Conservation (phyloP, 192 early-diverging fungal genomes). For the Umbelopsis sp. region DNA sequence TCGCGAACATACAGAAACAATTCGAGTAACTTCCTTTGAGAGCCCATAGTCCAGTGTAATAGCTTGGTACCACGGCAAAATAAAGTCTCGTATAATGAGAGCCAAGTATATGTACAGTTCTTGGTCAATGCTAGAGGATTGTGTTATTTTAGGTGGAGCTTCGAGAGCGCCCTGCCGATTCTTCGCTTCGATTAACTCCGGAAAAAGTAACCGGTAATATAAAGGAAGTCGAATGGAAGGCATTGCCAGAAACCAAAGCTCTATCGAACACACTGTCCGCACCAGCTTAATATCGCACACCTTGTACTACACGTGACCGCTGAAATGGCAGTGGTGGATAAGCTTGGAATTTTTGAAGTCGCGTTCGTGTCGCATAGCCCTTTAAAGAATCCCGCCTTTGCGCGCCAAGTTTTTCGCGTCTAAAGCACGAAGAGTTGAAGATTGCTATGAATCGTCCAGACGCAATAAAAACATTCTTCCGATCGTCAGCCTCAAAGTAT, state of each 20-base stretch:
- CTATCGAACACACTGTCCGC: not conserved
- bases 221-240: conserved; percentile 23
- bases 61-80: conserved; percentile 51
- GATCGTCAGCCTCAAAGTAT: not conserved
- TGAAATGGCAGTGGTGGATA: too few relatives aligned
- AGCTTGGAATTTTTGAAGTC: too few relatives aligned
- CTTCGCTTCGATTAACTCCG: conserved; percentile 31
- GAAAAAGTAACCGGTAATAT: conserved; percentile 38
- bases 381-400: too few relatives aligned
- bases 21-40: conserved; percentile 31
- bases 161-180: conserved; percentile 20
- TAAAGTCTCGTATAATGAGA: conserved; percentile 52
- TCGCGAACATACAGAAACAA: not conserved
- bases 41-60: conserved; percentile 52
- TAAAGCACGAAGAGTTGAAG: not conserved
- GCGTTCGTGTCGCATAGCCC: too few relatives aligned
- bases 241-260: not conserved
- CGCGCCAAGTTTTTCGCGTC: conserved; percentile 3
- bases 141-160: conserved; percentile 39
- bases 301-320: too few relatives aligned
- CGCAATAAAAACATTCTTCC: conserved; percentile 16
- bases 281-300: not conserved
- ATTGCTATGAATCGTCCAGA: conserved; percentile 16
- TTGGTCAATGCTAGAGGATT: conserved; percentile 50
- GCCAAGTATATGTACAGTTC: conserved; percentile 58